phyloP scores from a whole-genome alignment of 2,329 filamentous ascomycete species.

The Talaromyces sp. region DNA sequence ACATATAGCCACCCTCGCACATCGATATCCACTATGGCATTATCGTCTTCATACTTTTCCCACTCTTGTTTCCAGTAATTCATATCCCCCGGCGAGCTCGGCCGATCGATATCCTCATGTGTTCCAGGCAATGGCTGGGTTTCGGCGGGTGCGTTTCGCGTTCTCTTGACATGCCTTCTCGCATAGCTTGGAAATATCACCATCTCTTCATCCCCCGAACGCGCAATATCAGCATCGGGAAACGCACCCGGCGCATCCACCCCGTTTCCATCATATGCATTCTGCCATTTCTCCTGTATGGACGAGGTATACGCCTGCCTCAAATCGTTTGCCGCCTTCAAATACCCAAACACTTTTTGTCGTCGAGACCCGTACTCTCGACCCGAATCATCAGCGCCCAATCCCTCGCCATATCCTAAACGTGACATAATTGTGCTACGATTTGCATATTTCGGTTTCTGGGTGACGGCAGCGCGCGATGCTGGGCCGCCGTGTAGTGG shows the following conservation, averaged over 20 bases:
- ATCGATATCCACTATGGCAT: conserved; percentile 86
- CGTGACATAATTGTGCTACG: conserved; percentile 15
- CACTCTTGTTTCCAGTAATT: conserved; percentile 75
- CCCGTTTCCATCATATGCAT: conserved; percentile 42
- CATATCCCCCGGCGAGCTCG: conserved; percentile 51
- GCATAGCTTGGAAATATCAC: conserved; percentile 93
- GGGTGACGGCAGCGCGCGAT: conserved; percentile 8
- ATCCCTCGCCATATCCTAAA: conserved; percentile 20
- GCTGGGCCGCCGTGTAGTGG: conserved; percentile 8
- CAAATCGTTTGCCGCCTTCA: conserved; percentile 67
- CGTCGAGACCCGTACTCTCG: conserved; percentile 65
- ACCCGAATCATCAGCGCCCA: conserved; percentile 27
- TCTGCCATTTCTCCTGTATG: conserved; percentile 43
- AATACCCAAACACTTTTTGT: conserved; percentile 68
- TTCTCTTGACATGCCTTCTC: conserved; percentile 59
- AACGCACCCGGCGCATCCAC: conserved; percentile 67
- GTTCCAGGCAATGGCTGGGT: conserved; percentile 20
- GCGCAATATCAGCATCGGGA: conserved; percentile 75
- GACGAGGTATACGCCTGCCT: conserved; percentile 61
- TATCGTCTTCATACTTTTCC: conserved; percentile 73
- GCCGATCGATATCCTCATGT: conserved; percentile 35
- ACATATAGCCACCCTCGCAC: conserved; percentile 93
- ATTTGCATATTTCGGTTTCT: conserved; percentile 12
- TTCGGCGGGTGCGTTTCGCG: conserved; percentile 32
- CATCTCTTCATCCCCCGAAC: conserved; percentile 82